Evolutionary conservation across 441 rosid genomes (phyloP).

Genomic region (Biscutella laevigata): DNA sequence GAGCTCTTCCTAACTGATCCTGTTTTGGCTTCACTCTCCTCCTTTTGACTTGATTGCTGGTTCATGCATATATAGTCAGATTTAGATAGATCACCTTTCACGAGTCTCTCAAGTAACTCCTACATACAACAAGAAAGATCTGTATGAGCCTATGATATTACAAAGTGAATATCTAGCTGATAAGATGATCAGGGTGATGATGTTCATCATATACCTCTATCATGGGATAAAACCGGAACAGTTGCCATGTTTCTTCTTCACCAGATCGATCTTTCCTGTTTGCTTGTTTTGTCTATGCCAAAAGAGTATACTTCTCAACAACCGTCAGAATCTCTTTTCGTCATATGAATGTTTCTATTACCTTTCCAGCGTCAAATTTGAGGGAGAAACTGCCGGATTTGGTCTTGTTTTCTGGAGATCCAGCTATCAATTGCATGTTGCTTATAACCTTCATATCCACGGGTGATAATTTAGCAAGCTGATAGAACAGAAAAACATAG

Average conservation of each 20-base stretch:
- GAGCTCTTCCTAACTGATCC: slow-evolving; percentile 35
- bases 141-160: slow-evolving; percentile 2
- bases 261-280: slow-evolving; percentile 56
- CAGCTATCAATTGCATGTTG: slow-evolving; percentile 59
- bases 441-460: slow-evolving; percentile 55
- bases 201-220: slow-evolving; percentile 44
- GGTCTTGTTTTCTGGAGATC: slow-evolving; percentile 41
- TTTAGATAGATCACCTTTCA: slow-evolving; percentile 48
- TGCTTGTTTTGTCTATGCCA: slow-evolving; percentile 50
- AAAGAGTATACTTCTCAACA: slow-evolving; percentile 12
- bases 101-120: slow-evolving; percentile 56
- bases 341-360: slow-evolving; percentile 7
- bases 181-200: too few species aligned
- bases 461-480: slow-evolving; percentile 53
- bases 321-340: background rate
- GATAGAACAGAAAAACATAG: slow-evolving; percentile 10
- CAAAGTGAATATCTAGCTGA: background rate
- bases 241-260: slow-evolving; percentile 65
- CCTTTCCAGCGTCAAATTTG: slow-evolving; percentile 60
- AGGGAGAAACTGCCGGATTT: slow-evolving; percentile 42
- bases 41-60: slow-evolving; percentile 26
- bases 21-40: slow-evolving; percentile 21
- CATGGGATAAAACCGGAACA: slow-evolving; percentile 63
- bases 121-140: slow-evolving; percentile 21
- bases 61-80: slow-evolving; percentile 41